Conservation (phyloP, 352 stramenopile species). For the Pythium rhizo-oryzae region DNA sequence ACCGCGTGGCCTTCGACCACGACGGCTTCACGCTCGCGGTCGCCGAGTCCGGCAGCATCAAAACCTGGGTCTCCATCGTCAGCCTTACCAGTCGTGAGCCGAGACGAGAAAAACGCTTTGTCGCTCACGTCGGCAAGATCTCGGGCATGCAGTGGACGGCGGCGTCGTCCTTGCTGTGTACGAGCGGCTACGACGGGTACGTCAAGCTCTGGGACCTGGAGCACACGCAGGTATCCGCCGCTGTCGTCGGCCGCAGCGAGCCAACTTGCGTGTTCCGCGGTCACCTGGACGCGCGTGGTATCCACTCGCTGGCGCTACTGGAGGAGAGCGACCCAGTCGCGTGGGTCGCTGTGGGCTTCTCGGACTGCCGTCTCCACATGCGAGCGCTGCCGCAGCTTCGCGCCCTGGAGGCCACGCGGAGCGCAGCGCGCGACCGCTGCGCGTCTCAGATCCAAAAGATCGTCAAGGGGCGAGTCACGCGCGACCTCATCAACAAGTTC, state of each 20-base stretch:
- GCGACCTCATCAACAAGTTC: slow-evolving; percentile 52
- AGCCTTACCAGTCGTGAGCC: slow-evolving; percentile 27
- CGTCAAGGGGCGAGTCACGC: slow-evolving; percentile 56
- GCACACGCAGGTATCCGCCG: neutral
- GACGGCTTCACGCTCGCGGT: slow-evolving; percentile 42
- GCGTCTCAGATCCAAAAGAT: slow-evolving; percentile 58
- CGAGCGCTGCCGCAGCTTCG: slow-evolving; percentile 38
- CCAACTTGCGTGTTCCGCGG: slow-evolving; percentile 36
- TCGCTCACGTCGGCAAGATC: slow-evolving; percentile 57
- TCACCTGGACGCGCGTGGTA: slow-evolving; percentile 49
- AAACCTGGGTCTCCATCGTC: slow-evolving; percentile 59
- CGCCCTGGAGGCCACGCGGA: slow-evolving; percentile 46
- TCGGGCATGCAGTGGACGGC: slow-evolving; percentile 57
- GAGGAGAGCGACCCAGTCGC: slow-evolving; percentile 26
- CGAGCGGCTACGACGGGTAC: slow-evolving; percentile 60
- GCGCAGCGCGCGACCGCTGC: slow-evolving; percentile 33
- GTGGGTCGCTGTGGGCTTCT: slow-evolving; percentile 42
- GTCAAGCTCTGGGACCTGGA: slow-evolving; percentile 64
- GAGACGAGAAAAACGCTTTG: slow-evolving; percentile 34
- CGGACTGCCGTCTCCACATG: slow-evolving; percentile 46
- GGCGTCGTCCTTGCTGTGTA: slow-evolving; percentile 42
- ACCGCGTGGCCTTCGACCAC: slow-evolving; percentile 44
- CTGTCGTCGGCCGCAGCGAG: slow-evolving; percentile 1
- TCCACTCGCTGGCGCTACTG: slow-evolving; percentile 41
- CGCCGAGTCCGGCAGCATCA: slow-evolving; percentile 45